Evolutionary conservation across 2,329 filamentous ascomycete species (phyloP), one percentile per base, ranked within the genome.

Genomic region (Lasiodiplodia theobromae): DNA sequence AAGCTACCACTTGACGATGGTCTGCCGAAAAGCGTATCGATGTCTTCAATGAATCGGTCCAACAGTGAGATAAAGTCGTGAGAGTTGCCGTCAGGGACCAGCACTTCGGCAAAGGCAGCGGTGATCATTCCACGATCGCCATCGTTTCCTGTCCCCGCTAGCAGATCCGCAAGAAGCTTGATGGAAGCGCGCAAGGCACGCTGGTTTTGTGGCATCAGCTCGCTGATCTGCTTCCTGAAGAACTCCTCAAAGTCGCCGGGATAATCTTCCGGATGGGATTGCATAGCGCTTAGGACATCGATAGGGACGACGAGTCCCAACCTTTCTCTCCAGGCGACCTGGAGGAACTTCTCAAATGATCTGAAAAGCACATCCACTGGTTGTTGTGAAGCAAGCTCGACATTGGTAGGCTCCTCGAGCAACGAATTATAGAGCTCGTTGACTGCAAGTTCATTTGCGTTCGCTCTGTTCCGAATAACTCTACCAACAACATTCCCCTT

Each of bases 401-500:
- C 86, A 74, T 93, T 93, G 65, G 88, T 91, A 0, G 94, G 92
- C 71, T 91, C 91, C 77, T 97, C 94, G 21, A 97, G 89, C 16
- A 97, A 86, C 40, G 89, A 87, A 76, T 97, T 97, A 81, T 97
- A 97, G 1, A 97, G 84, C 73, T 97, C 93, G 74, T 97, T 97
- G 72, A 97, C 91, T 1, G 88, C 84, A 7, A 95, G 85, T 74
- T 94, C 92, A 75, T 97, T 92, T 2, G 90, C 92, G 34, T 82
- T 80, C 12, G 86, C 83, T 69, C 94, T 87, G 72, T 88, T 90
- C 62, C 94, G 87, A 38, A 97, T 83, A 31, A 88, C 89, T 38
- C 91, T 89, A 21, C 92, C 94, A 21, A 96, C 87, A 69, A 97
- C 92, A 74, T 94, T 93, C 38, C 94, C 94, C 77, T 95, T 96